Evolutionary conservation across 2,329 filamentous ascomycete genomes (phyloP).

Genomic region (Penicillium sp.): DNA sequence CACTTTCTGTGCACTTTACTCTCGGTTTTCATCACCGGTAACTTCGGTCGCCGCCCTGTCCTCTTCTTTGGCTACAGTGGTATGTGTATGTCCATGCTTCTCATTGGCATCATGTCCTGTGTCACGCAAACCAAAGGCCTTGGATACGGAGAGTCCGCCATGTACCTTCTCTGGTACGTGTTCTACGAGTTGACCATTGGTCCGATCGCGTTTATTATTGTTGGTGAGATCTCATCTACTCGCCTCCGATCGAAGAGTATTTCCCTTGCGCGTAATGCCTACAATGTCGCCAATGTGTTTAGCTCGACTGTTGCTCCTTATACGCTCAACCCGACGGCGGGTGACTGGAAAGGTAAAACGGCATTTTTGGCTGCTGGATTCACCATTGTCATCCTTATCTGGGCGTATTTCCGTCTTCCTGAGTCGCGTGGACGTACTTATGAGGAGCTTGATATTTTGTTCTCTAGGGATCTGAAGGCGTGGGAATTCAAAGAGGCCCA

Average conservation of each 20-base stretch:
- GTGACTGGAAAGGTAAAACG: slow-evolving; percentile 42
- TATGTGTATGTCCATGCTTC: slow-evolving; percentile 23
- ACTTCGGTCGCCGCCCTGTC: slow-evolving; percentile 36
- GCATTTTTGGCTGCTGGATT: slow-evolving; percentile 43
- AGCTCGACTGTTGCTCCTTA: slow-evolving; percentile 38
- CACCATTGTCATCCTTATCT: slow-evolving; percentile 36
- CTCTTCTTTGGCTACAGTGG: slow-evolving; percentile 33
- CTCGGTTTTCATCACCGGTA: slow-evolving; percentile 33
- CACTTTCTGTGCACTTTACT: slow-evolving; percentile 32
- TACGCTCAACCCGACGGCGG: slow-evolving; percentile 31
- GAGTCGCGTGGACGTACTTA: slow-evolving; percentile 44
- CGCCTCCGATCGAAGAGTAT: slow-evolving; percentile 56
- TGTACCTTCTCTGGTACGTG: slow-evolving; percentile 52
- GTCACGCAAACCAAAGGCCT: slow-evolving; percentile 35
- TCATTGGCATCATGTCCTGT: slow-evolving; percentile 35
- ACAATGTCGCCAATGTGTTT: slow-evolving; percentile 50
- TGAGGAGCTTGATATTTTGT: slow-evolving; percentile 43
- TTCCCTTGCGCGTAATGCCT: slow-evolving; percentile 50
- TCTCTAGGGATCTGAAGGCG: not conserved
- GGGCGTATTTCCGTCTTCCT: slow-evolving; percentile 43
- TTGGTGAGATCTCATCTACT: slow-evolving; percentile 54
- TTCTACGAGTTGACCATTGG: slow-evolving; percentile 56
- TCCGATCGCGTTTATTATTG: slow-evolving; percentile 52
- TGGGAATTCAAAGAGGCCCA: not conserved
- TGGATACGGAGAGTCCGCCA: slow-evolving; percentile 37